Evolutionary conservation across 2,329 filamentous ascomycete genomes (phyloP).

Genomic region (Polytolypa hystricis): DNA sequence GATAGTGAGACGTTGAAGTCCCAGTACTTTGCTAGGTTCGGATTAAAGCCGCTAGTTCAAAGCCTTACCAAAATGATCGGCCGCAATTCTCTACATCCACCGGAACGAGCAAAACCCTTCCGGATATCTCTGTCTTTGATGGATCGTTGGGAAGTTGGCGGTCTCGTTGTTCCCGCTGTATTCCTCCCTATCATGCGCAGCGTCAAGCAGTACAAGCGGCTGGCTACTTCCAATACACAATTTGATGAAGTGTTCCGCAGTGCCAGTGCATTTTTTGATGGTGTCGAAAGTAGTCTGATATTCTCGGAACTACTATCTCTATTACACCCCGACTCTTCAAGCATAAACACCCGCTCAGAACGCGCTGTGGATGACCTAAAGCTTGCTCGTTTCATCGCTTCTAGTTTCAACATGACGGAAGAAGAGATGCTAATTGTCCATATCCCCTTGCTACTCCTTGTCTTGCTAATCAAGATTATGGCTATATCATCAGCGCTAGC

Average conservation of each 20-base stretch:
- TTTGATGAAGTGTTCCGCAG: slow-evolving; percentile 83
- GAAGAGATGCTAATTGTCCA: slow-evolving; percentile 91
- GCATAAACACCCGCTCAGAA: slow-evolving; percentile 39
- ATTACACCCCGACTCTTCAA: slow-evolving; percentile 41
- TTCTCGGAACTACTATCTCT: slow-evolving; percentile 71
- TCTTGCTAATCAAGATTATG: slow-evolving; percentile 43
- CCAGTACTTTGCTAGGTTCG: slow-evolving; percentile 73
- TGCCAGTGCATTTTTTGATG: slow-evolving; percentile 93
- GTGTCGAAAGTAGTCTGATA: slow-evolving; percentile 86
- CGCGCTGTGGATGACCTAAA: slow-evolving; percentile 52
- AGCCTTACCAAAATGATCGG: slow-evolving; percentile 70
- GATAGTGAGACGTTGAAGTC: slow-evolving; percentile 48
- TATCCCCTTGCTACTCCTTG: slow-evolving; percentile 64
- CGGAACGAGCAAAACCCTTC: slow-evolving; percentile 72
- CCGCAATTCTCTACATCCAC: slow-evolving; percentile 40
- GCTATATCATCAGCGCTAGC: slow-evolving; percentile 17
- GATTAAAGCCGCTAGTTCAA: slow-evolving; percentile 60
- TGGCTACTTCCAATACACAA: slow-evolving; percentile 53
- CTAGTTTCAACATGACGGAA: slow-evolving; percentile 84
- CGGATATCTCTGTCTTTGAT: slow-evolving; percentile 89
- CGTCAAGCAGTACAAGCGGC: slow-evolving; percentile 61
- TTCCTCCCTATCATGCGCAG: slow-evolving; percentile 79
- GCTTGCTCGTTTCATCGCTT: slow-evolving; percentile 69
- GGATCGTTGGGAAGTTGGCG: slow-evolving; percentile 97
- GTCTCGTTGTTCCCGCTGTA: slow-evolving; percentile 73